phyloP scores from a whole-genome alignment of 2,329 filamentous ascomycete genomes.

The Pestalotiopsis sp. region DNA sequence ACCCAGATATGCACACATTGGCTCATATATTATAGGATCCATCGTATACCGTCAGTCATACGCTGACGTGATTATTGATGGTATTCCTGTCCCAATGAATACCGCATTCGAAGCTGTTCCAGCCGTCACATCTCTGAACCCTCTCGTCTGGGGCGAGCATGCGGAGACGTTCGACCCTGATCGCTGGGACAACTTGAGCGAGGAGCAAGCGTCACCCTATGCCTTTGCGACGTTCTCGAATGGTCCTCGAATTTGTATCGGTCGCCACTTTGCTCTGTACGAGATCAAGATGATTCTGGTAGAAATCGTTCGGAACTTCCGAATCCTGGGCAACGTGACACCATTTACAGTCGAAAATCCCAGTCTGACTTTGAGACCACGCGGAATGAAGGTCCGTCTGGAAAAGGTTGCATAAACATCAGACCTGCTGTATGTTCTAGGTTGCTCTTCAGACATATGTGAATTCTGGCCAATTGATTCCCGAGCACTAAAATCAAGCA shows the following conservation, averaged over 20 bases:
- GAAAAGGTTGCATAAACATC: not conserved
- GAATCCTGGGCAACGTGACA: not conserved
- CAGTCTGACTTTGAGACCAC: not conserved
- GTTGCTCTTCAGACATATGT: not conserved
- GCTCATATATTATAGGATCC: conserved; percentile 16
- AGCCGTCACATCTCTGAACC: conserved; percentile 38
- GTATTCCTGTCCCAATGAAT: conserved; percentile 36
- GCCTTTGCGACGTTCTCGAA: conserved; percentile 31
- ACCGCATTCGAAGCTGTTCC: conserved; percentile 39
- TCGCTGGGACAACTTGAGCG: conserved; percentile 35
- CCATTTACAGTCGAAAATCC: conserved; percentile 6
- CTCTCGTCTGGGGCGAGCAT: conserved; percentile 40
- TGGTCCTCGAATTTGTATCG: conserved; percentile 23
- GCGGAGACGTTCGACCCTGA: conserved; percentile 39
- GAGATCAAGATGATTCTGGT: conserved; percentile 24
- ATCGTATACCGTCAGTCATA: conserved; percentile 34
- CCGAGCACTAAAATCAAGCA: no score
- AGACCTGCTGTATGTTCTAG: not conserved
- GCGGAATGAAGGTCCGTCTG: not conserved
- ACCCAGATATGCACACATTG: conserved; percentile 13
- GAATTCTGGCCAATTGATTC: no score
- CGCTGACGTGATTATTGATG: conserved; percentile 35
- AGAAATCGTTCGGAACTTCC: conserved; percentile 17
- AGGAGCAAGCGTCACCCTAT: conserved; percentile 30
- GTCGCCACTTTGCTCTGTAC: conserved; percentile 18